Evolutionary conservation across 2,329 filamentous ascomycete genomes (phyloP).

Genomic region (Apiospora saccharicola): DNA sequence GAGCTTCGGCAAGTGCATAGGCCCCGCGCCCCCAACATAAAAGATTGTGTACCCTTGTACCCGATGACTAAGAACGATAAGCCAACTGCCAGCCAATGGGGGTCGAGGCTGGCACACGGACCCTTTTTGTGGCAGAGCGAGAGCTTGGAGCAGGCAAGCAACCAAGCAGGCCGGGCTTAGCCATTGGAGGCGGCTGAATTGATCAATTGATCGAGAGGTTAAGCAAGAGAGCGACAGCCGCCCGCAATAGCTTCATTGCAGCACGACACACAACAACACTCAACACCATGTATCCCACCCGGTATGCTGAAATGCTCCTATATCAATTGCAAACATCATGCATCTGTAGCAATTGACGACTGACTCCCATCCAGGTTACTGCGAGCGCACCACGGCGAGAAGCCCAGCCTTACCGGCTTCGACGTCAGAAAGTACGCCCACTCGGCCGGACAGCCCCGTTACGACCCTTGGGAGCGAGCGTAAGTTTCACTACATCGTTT

Average conservation of each 20-base stretch:
- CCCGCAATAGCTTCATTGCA: constrained; percentile 21
- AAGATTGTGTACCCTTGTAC: background rate
- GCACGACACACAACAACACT: constrained; percentile 6
- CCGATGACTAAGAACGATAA: constrained; percentile 8
- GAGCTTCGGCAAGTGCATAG: background rate
- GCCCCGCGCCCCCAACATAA: constrained; percentile 15
- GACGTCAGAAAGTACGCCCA: constrained; percentile 81
- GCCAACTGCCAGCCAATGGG: background rate
- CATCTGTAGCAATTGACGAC: background rate
- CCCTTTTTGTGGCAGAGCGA: background rate
- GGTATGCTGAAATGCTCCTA: constrained; percentile 35
- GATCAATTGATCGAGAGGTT: constrained; percentile 8
- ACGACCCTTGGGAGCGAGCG: constrained; percentile 73
- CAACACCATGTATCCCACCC: constrained; percentile 45
- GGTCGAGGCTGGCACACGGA: background rate
- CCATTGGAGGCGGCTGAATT: background rate
- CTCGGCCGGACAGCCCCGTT: constrained; percentile 67
- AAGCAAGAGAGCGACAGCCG: constrained; percentile 14
- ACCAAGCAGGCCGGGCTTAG: background rate
- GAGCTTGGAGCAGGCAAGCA: constrained; percentile 1
- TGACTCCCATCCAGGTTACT: constrained; percentile 50
- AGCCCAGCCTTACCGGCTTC: constrained; percentile 90
- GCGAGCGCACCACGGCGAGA: constrained; percentile 58
- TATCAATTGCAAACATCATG: background rate
- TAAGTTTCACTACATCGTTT: constrained; percentile 49